A percentile compares a stretch with the other conserved stretches of the same genome.
phyloP scores from a whole-genome alignment of 129 eudicot genomes.

The Arctium minus region DNA sequence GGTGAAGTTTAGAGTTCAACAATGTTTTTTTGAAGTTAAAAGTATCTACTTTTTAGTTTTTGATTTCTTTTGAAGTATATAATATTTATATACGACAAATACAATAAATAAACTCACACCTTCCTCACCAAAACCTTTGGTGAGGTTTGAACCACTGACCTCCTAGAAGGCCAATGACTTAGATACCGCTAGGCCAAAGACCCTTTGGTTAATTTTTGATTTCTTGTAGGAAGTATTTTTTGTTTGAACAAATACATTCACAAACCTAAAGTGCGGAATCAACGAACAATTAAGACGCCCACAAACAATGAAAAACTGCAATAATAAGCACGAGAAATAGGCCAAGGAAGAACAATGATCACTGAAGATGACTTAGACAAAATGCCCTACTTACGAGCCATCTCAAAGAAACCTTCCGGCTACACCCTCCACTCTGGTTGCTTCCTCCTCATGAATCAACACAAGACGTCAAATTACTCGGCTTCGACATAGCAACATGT shows the following conservation, averaged over 20 bases:
- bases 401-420: conserved; percentile 53
- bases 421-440: conserved; percentile 43
- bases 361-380: conserved; percentile 43
- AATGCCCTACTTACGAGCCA: conserved; percentile 58
- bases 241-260: conserved; percentile 36
- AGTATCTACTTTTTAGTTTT: no score
- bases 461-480: conserved; percentile 39
- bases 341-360: conserved; percentile 28
- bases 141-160: no score
- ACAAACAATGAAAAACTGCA: conserved; percentile 36
- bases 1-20: no score
- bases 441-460: conserved; percentile 45
- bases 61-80: no score
- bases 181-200: no score
- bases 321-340: conserved; percentile 37
- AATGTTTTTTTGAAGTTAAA: no score
- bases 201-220: no score
- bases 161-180: no score
- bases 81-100: no score
- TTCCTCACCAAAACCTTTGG: no score
- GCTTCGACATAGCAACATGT: conserved; percentile 45
- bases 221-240: conserved; percentile 14
- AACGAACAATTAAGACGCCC: conserved; percentile 52
- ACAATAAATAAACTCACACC: no score
- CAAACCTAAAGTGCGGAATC: conserved; percentile 50